Evolutionary conservation across 192 early-diverging fungal genomes (phyloP).

Genomic region (Backusella mclennaniae): DNA sequence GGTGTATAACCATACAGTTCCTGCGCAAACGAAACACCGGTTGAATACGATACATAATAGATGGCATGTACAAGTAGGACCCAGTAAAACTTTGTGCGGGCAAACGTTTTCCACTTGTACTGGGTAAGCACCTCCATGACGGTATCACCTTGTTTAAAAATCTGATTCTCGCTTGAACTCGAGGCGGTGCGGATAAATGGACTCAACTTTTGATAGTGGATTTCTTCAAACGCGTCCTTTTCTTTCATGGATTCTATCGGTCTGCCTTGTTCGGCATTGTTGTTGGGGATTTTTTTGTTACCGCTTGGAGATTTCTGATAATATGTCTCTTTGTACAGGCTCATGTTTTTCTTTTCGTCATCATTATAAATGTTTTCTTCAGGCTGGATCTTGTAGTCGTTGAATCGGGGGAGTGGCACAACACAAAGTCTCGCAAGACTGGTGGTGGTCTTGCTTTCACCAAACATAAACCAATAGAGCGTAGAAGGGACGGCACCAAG

Average conservation of each 20-base stretch:
- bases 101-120: slow-evolving; percentile 18
- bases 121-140: slow-evolving; percentile 8
- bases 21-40: neutral
- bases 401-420: slow-evolving; percentile 9
- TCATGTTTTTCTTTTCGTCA: neutral
- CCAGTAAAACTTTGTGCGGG: neutral
- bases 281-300: neutral
- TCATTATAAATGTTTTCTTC: neutral
- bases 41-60: slow-evolving; percentile 10
- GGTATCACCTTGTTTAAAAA: slow-evolving; percentile 15
- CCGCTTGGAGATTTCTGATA: neutral
- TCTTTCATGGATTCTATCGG: neutral
- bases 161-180: neutral
- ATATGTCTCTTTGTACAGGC: neutral
- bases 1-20: neutral
- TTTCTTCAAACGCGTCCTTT: neutral
- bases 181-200: neutral
- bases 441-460: neutral
- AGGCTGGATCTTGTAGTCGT: neutral
- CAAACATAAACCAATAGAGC: neutral
- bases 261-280: neutral
- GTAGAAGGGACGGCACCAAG: neutral
- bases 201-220: neutral
- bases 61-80: neutral
- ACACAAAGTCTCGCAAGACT: neutral